phyloP scores from a whole-genome alignment of 1,139 yeast genomes.

The Yamadazyma oceani region DNA sequence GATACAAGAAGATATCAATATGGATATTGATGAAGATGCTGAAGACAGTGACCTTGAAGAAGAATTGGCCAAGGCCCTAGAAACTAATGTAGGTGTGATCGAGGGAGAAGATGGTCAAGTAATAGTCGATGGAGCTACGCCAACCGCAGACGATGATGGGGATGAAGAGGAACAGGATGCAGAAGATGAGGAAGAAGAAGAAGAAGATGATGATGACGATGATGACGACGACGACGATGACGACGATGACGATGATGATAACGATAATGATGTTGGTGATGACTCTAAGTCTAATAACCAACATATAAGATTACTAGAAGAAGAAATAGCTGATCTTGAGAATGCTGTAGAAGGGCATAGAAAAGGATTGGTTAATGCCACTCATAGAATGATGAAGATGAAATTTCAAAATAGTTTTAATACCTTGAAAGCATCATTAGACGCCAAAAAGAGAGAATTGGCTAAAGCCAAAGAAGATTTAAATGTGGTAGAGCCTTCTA shows the following conservation, averaged over 20 bases:
- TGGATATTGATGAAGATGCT: slow-evolving; percentile 22
- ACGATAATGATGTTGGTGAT: slow-evolving; percentile 29
- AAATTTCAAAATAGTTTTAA: slow-evolving; percentile 82
- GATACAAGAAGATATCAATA: slow-evolving; percentile 6
- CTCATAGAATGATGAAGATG: slow-evolving; percentile 84
- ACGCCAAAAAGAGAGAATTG: slow-evolving; percentile 74
- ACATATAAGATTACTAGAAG: slow-evolving; percentile 75
- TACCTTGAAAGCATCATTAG: slow-evolving; percentile 80
- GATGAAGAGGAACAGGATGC: slow-evolving; percentile 14
- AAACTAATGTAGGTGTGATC: slow-evolving; percentile 13
- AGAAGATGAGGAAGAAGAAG: slow-evolving; percentile 13
- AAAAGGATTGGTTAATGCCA: slow-evolving; percentile 71
- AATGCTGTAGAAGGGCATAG: slow-evolving; percentile 75
- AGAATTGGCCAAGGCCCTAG: slow-evolving; percentile 44
- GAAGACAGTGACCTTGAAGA: slow-evolving; percentile 35
- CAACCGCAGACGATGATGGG: slow-evolving; percentile 10
- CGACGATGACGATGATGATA: slow-evolving; percentile 32
- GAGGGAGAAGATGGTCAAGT: slow-evolving; percentile 12
- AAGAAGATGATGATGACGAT: slow-evolving; percentile 17
- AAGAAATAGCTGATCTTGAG: slow-evolving; percentile 83
- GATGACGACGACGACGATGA: slow-evolving; percentile 26
- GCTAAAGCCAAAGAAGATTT: slow-evolving; percentile 33
- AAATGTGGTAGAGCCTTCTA: slow-evolving; percentile 23
- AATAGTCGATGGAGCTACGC: slow-evolving; percentile 17
- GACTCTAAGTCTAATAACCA: slow-evolving; percentile 46